Conservation (phyloP, 306 rosid species). For the Echinosophora koreensis region DNA sequence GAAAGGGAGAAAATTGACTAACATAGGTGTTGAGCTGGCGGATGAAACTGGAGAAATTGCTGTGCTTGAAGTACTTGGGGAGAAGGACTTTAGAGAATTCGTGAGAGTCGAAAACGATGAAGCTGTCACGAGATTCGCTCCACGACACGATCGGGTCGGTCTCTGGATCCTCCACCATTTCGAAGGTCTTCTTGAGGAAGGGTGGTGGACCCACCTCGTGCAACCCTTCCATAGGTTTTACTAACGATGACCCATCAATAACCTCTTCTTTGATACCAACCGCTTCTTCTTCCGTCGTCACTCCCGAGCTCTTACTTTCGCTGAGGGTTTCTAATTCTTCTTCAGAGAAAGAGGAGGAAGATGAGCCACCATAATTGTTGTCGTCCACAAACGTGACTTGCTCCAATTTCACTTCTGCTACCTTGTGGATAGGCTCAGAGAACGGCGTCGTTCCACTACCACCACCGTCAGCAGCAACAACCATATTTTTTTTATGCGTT, state of each 20-base stretch:
- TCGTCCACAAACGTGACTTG: constrained; percentile 5
- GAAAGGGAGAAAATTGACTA: constrained; percentile 29
- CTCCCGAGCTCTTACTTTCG: constrained; percentile 32
- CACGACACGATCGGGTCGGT: constrained; percentile 86
- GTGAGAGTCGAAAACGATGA: constrained; percentile 85
- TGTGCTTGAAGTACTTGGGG: constrained; percentile 85
- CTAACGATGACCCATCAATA: constrained; percentile 35
- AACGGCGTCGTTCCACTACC: constrained; percentile 11
- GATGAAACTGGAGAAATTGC: constrained; percentile 93
- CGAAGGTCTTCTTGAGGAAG: constrained; percentile 83
- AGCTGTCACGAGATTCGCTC: constrained; percentile 70
- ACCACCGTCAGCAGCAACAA: constrained; percentile 40
- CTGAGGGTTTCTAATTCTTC: constrained; percentile 15
- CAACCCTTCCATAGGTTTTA: constrained; percentile 79
- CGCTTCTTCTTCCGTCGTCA: constrained; percentile 37
- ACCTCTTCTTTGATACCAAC: constrained; percentile 58
- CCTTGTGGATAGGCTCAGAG: not conserved
- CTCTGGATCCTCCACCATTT: constrained; percentile 88
- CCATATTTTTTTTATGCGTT: constrained; percentile 46
- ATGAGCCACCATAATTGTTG: not conserved
- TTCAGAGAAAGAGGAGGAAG: not conserved
- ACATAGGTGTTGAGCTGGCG: constrained; percentile 98
- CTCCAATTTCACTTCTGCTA: constrained; percentile 45
- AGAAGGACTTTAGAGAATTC: constrained; percentile 76
- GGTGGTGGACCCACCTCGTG: constrained; percentile 79